Evolutionary conservation across 164 flowering plant genomes (phyloP).

Genomic region (Pachysandra terminalis): DNA sequence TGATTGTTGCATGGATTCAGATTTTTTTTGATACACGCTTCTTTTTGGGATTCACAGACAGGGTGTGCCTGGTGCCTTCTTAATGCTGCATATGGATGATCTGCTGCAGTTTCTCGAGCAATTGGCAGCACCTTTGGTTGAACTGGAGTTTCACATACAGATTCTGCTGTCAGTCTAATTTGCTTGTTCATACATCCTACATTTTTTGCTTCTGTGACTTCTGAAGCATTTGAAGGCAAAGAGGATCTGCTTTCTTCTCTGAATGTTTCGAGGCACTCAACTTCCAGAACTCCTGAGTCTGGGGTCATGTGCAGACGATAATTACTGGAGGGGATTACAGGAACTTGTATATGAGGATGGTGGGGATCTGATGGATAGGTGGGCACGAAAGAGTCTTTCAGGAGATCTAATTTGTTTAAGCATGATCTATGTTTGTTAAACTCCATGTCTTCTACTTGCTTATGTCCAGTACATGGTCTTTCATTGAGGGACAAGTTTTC

Average conservation of each 20-base stretch:
- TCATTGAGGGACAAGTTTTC: conserved; percentile 15
- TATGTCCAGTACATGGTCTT: conserved; percentile 8
- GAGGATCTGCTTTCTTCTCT: conserved; percentile 25
- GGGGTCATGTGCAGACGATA: conserved; percentile 11
- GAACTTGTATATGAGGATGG: conserved; percentile 7
- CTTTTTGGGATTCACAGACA: conserved; percentile 4
- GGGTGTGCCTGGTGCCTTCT: conserved; percentile 6
- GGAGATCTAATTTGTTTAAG: conserved; percentile 10
- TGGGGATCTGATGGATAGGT: conserved; percentile 10
- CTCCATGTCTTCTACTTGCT: conserved; percentile 13
- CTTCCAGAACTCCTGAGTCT: conserved; percentile 14
- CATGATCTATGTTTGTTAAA: conserved; percentile 3
- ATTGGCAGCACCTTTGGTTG: conserved; percentile 1
- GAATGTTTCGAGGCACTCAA: conserved; percentile 17
- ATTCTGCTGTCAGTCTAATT: conserved; percentile 23
- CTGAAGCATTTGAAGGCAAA: conserved; percentile 15
- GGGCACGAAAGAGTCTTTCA: conserved; percentile 7
- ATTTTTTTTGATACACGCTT: conserved; percentile 7
- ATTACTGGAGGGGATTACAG: conserved; percentile 16
- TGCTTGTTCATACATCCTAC: conserved; percentile 11
- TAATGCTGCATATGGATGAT: neutral
- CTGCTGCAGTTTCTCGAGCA: neutral
- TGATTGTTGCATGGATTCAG: conserved; percentile 12
- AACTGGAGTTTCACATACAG: conserved; percentile 15
- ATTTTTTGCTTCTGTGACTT: conserved; percentile 14